phyloP scores from a whole-genome alignment of 2,329 filamentous ascomycete species.

The Microdochium bolleyi region DNA sequence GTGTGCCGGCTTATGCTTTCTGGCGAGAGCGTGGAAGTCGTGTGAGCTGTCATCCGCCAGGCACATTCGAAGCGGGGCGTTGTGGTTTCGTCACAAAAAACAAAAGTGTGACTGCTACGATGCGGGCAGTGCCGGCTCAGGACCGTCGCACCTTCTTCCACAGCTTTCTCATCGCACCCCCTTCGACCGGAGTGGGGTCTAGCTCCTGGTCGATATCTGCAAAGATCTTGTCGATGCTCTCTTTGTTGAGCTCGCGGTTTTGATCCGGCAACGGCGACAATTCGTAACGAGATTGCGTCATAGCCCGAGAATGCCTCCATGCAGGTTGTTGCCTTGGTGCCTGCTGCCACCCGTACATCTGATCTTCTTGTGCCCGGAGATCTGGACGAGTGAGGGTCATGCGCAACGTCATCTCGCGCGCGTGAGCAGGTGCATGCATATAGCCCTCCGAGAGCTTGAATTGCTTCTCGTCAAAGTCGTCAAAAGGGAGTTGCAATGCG shows the following conservation, averaged over 20 bases:
- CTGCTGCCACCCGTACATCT: constrained; percentile 63
- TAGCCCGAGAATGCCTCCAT: constrained; percentile 16
- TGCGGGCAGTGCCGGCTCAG: neutral
- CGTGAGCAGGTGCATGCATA: constrained; percentile 45
- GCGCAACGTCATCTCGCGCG: constrained; percentile 87
- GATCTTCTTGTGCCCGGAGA: constrained; percentile 65
- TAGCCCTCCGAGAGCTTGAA: constrained; percentile 32
- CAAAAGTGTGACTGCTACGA: neutral
- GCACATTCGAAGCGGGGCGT: neutral
- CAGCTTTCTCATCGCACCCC: constrained; percentile 51
- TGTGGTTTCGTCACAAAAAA: neutral
- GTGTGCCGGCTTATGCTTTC: neutral
- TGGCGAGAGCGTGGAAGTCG: neutral
- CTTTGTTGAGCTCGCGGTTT: constrained; percentile 31
- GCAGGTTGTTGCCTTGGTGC: constrained; percentile 17
- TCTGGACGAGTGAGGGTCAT: constrained; percentile 94
- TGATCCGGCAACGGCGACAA: constrained; percentile 18
- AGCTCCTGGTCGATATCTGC: constrained; percentile 43
- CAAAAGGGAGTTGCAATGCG: constrained; percentile 18
- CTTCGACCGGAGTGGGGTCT: constrained; percentile 36
- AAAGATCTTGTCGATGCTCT: constrained; percentile 45
- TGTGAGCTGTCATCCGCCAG: neutral
- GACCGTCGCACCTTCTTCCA: constrained; percentile 52
- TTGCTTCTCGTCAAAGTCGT: constrained; percentile 14
- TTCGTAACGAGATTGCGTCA: constrained; percentile 20